These are phyloP conservation scores for Diplocarpon rosae DNA, from an alignment of 2,329 filamentous ascomycete species.

Conservation along the genomic window DNA sequence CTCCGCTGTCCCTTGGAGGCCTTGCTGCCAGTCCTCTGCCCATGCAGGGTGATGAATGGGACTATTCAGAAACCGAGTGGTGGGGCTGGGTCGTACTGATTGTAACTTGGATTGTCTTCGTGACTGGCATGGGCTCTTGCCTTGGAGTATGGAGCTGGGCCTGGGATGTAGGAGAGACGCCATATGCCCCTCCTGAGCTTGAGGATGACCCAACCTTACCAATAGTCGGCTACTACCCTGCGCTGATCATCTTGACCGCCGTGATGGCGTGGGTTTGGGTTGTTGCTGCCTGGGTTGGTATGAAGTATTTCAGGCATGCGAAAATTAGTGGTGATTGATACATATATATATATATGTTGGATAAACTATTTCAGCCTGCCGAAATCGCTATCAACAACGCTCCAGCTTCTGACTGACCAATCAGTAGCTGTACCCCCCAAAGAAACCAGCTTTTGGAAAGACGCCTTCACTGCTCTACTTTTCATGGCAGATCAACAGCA, in stretches of 20 bases:
- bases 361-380: background rate
- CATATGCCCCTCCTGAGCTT: constrained; percentile 87
- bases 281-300: constrained; percentile 91
- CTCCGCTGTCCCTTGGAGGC: constrained; percentile 46
- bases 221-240: constrained; percentile 94
- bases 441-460: too few species aligned
- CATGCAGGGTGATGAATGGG: constrained; percentile 52
- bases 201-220: constrained; percentile 92
- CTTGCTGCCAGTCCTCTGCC: constrained; percentile 37
- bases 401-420: too few species aligned
- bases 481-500: background rate
- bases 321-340: constrained; percentile 52
- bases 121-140: constrained; percentile 92
- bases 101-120: constrained; percentile 91
- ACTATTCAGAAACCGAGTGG: constrained; percentile 91
- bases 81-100: constrained; percentile 94
- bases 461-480: background rate
- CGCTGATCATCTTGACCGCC: constrained; percentile 80
- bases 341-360: background rate
- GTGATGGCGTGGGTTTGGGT: constrained; percentile 99
- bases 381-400: background rate
- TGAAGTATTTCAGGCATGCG: constrained; percentile 98
- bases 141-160: constrained; percentile 96
- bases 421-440: too few species aligned
- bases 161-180: constrained; percentile 95